Base-by-base conservation (phyloP, 176 grass and related monocot species). In the Areca catechu region DNA sequence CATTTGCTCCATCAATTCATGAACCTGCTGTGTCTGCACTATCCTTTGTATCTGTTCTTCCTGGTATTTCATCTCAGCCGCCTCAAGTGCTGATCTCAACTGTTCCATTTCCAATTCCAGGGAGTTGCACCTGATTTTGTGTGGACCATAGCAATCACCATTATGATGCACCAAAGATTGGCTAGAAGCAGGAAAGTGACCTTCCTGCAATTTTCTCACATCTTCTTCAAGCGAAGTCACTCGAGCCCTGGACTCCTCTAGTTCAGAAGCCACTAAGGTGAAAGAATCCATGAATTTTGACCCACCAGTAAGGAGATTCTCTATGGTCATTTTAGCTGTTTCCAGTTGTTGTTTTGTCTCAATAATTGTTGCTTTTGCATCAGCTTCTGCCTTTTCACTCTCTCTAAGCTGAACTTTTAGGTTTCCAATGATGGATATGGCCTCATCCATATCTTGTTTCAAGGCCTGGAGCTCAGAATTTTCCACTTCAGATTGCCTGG, bases 241-340 rank as follows among this genome's bases (percentile, higher is more conserved):
- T 56, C 75, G 80, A 22, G 74, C 67, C 18, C 94, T 76, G 24
- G 94, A 98, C 59, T 93, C 94, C 81, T 98, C 88, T 16, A 98
- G 82, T 75, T 98, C 94, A 9, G 68, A 74, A 54, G 91, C 88
- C 24, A 98, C 78, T n/a, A 80, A 74, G 67, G 82, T 80, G 65
- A 98, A 98, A 22, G 94, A 98, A 24, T 98, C 94, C 94, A 98
- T 98, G 30, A 98, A 65, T 55, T 89, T 98, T 50, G 94, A 98
- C 9, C 94, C 88, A 29, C 92, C 94, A 4, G 82, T 77, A 49
- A 98, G 80, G 74, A 98, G 76, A 24, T 88, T 82, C 22, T 98
- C 88, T 27, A 93, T 86, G 5, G 83, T 98, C 23, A 30, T 79
- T 15, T 72, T 80, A 73, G 84, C 85, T 37, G 65, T 65, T 67